These are phyloP conservation scores for Linderniella brevidens DNA, from an alignment of 257 asterid genomes.

Conservation along the genomic window DNA sequence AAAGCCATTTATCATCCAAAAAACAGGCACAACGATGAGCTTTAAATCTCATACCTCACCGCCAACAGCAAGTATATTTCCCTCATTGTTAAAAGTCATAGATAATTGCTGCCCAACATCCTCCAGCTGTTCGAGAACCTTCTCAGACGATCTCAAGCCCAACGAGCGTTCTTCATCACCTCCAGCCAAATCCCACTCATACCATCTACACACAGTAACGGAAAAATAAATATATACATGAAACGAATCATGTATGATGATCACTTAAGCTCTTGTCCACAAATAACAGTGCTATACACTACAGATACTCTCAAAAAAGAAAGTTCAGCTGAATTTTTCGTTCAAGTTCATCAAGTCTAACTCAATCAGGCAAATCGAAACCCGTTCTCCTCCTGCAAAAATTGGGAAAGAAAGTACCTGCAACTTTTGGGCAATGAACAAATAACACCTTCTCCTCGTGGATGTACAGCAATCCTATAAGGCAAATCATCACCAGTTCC, in stretches of 20 bases:
- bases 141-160: conserved; percentile 49
- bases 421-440: conserved; percentile 73
- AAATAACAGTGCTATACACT: no score
- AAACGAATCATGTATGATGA: not conserved
- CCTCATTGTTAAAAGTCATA: conserved; percentile 52
- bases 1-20: not conserved
- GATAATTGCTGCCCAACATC: conserved; percentile 84
- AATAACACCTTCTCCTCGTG: conserved; percentile 69
- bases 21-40: not conserved
- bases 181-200: conserved; percentile 40
- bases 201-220: conserved; percentile 38
- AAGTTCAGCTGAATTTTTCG: no score
- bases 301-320: no score
- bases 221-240: conserved; percentile 1
- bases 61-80: conserved; percentile 79
- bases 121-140: conserved; percentile 43
- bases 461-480: conserved; percentile 82
- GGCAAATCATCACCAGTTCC: conserved; percentile 80
- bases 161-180: conserved; percentile 20
- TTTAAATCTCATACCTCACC: conserved; percentile 58
- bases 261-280: no score
- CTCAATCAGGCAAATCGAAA: not conserved
- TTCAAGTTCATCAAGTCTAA: no score
- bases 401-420: conserved; percentile 28
- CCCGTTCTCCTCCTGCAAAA: not conserved